A percentile compares a stretch with the other conserved stretches of the same genome.
Conservation (phyloP, 768 basidiomycete genomes). For the Lactarius psammicola region DNA sequence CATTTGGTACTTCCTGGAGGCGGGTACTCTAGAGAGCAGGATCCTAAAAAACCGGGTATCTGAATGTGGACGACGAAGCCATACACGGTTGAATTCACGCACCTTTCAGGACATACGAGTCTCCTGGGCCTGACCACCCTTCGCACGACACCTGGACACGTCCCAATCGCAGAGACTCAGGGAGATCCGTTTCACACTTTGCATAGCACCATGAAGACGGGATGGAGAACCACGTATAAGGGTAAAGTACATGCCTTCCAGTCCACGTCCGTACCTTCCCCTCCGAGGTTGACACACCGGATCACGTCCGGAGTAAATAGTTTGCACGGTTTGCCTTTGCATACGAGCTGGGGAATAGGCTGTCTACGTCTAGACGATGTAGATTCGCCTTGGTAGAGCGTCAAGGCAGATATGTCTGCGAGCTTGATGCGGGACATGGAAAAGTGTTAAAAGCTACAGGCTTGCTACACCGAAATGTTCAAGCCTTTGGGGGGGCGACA, state of each 20-base stretch:
- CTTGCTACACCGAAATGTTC: background rate
- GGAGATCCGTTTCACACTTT: conserved; percentile 89
- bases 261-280: conserved; percentile 74
- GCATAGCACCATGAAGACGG: background rate
- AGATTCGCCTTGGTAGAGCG: conserved; percentile 67
- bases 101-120: conserved; percentile 86
- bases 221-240: background rate
- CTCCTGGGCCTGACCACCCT: conserved; percentile 82
- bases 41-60: conserved; percentile 48
- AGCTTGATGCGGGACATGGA: conserved; percentile 73
- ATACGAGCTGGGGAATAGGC: conserved; percentile 76
- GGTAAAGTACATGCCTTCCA: conserved; percentile 67
- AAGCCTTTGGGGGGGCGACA: background rate
- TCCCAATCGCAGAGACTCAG: conserved; percentile 78
- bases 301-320: conserved; percentile 81
- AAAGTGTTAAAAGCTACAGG: background rate
- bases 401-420: conserved; percentile 68
- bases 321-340: conserved; percentile 74
- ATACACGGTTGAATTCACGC: conserved; percentile 15
- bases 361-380: conserved; percentile 65
- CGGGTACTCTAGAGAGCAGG: conserved; percentile 85
- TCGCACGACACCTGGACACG: conserved; percentile 86
- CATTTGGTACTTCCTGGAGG: conserved; percentile 63
- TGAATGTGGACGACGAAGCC: conserved; percentile 3
- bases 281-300: conserved; percentile 79